Evolutionary conservation across 1,284 basidiomycete species (phyloP), one percentile per base, ranked within the genome.

Genomic region (Cutaneotrichosporon cavernicola): DNA sequence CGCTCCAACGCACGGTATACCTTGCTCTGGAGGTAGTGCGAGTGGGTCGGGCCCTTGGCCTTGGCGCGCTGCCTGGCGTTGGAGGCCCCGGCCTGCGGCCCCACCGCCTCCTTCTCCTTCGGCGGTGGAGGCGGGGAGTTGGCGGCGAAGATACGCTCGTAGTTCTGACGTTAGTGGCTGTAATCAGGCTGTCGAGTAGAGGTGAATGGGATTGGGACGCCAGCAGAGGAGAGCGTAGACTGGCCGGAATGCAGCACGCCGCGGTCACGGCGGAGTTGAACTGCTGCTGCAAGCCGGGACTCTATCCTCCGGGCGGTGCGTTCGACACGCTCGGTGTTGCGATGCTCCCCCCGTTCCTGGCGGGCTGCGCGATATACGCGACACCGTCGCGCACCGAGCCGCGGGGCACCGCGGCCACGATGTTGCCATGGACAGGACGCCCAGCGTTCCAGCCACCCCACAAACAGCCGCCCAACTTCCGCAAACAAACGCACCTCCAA

Each of bases 11-110:
- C 96, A 56, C 96, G 87, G 55, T 94, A 88, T 22, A 99, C 91
- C 83, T 99, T 99, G 63, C 92, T 95, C 79, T 97, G 95, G 31
- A 99, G 84, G 82, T 99, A 99, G 80, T 93, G 91, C 40, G 90
- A 92, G 78, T 92, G 74, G 58, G 75, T 73, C 22, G 74, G 71
- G 21, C 68, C 70, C 69, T 76, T 75, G 26, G 65, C 43, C 62
- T 62, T 66, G 36, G 56, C n/a, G 38, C 61, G 53, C 47, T 58
- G 52, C 26, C 60, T 46, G 36, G 57, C 60, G 57, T 49, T 60
- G 43, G 50, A 22, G n/a, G 58, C 56, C 50, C 30, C 31, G 7
- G 49, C 38, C 49, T 43, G 36, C 8, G 69, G 57, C 43, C 61
- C 70, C n/a, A 68, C 60, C 8, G 74, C 60, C 18, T 86, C 83